Conservation (phyloP, 1,139 yeast species). For the Yamadazyma blattariae region DNA sequence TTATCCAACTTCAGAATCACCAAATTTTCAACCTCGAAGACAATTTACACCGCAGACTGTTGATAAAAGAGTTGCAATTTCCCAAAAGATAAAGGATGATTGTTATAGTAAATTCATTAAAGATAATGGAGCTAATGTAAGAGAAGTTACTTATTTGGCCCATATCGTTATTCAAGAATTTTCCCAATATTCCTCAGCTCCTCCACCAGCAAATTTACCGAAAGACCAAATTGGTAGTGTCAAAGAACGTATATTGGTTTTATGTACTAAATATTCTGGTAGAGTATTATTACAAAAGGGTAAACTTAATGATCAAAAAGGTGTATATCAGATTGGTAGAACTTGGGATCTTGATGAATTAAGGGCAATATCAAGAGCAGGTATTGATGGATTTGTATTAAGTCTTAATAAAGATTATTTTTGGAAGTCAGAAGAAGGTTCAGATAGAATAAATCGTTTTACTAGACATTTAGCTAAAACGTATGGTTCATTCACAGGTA, state of each 20-base stretch:
- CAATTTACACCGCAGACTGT: conserved; percentile 6
- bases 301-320: conserved; percentile 66
- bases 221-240: conserved; percentile 32
- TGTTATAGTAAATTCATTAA: conserved; percentile 36
- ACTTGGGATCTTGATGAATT: conserved; percentile 88
- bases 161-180: conserved; percentile 39
- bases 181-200: conserved; percentile 35
- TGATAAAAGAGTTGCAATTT: conserved; percentile 1
- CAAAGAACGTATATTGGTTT: conserved; percentile 39
- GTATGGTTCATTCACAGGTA: conserved; percentile 65
- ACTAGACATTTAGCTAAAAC: conserved; percentile 60
- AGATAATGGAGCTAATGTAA: conserved; percentile 27
- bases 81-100: conserved; percentile 39
- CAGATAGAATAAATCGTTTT: conserved; percentile 59
- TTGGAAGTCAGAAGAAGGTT: conserved; percentile 75
- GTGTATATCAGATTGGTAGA: conserved; percentile 84
- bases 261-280: conserved; percentile 49
- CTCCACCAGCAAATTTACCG: conserved; percentile 36
- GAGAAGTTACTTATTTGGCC: conserved; percentile 35
- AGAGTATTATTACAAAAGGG: conserved; percentile 82
- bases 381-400: conserved; percentile 57
- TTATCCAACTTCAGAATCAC: conserved; percentile 1
- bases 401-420: conserved; percentile 76
- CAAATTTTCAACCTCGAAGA: conserved; percentile 3
- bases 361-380: conserved; percentile 48